A percentile compares a stretch with the other conserved stretches of the same genome.
Evolutionary conservation across 257 asterid genomes (phyloP).

Genomic region (Ajuga chamaepitys): DNA sequence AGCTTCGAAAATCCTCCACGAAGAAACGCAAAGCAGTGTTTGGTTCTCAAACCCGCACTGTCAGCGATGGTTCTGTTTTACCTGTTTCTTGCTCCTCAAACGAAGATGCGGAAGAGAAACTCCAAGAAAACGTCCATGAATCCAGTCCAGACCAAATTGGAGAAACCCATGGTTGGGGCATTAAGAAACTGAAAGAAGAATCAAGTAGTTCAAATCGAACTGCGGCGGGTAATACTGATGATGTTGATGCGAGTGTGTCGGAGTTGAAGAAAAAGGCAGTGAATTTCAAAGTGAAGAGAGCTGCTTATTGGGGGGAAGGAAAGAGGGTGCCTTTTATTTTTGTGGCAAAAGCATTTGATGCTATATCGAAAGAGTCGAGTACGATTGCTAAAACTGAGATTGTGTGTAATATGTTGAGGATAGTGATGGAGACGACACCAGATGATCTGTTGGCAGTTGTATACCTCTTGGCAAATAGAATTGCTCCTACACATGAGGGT

Average conservation of each 20-base stretch:
- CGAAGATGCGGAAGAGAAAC: conserved; percentile 4
- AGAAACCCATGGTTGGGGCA: no score
- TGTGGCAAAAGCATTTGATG: conserved; percentile 77
- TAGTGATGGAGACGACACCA: conserved; percentile 74
- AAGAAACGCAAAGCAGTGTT: conserved; percentile 38
- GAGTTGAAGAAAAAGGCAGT: conserved; percentile 73
- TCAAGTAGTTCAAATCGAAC: conserved; percentile 47
- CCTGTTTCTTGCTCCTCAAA: conserved; percentile 12
- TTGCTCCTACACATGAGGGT: conserved; percentile 87
- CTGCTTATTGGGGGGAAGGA: conserved; percentile 75
- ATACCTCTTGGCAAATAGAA: conserved; percentile 65
- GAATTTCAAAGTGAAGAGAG: conserved; percentile 56
- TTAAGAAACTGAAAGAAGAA: conserved; percentile 40
- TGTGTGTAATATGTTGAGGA: conserved; percentile 82
- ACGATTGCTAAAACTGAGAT: conserved; percentile 77
- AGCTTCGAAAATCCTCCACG: conserved; percentile 42
- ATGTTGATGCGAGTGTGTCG: conserved; percentile 48
- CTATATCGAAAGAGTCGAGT: conserved; percentile 67
- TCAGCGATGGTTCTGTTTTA: no score
- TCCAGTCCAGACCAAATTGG: no score
- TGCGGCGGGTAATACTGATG: no score
- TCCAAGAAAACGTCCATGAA: no score
- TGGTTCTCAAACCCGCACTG: no score
- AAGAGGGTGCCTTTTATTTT: conserved; percentile 89
- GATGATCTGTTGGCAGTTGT: conserved; percentile 74